Evolutionary conservation across 306 rosid species (phyloP).

Genomic region (Aeschynomene evenia): DNA sequence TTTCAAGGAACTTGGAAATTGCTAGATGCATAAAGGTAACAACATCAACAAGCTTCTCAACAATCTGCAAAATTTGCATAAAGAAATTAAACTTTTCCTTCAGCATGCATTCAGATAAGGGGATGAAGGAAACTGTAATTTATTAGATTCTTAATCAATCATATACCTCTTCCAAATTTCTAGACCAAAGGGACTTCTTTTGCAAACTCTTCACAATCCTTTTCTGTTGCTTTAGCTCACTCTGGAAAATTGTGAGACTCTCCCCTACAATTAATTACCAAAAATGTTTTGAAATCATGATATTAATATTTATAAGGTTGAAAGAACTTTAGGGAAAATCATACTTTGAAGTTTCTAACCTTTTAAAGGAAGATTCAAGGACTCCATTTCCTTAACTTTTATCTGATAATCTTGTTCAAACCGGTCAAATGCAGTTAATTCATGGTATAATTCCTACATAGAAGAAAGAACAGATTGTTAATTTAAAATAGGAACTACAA

Average conservation of each 20-base stretch:
- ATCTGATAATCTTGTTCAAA: constrained; percentile 80
- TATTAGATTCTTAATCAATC: constrained; percentile 18
- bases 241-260: constrained; percentile 61
- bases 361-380: constrained; percentile 62
- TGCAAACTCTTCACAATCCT: constrained; percentile 79
- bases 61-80: constrained; percentile 56
- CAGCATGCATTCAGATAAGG: background rate
- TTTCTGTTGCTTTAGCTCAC: constrained; percentile 81
- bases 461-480: constrained; percentile 7
- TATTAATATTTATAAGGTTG: background rate
- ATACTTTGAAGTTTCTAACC: constrained; percentile 50
- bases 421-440: constrained; percentile 63
- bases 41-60: constrained; percentile 70
- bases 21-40: constrained; percentile 57
- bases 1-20: constrained; percentile 59
- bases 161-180: constrained; percentile 81
- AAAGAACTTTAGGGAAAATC: background rate
- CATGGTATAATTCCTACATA: constrained; percentile 81
- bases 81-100: background rate
- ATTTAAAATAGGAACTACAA: constrained; percentile 2
- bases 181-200: constrained; percentile 89
- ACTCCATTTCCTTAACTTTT: constrained; percentile 70
- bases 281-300: background rate
- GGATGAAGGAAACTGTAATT: background rate
- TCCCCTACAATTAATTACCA: constrained; percentile 61